These are phyloP conservation scores for Leptoxyphium fumago DNA, from an alignment of 2,329 filamentous ascomycete species.

Conservation along the genomic window DNA sequence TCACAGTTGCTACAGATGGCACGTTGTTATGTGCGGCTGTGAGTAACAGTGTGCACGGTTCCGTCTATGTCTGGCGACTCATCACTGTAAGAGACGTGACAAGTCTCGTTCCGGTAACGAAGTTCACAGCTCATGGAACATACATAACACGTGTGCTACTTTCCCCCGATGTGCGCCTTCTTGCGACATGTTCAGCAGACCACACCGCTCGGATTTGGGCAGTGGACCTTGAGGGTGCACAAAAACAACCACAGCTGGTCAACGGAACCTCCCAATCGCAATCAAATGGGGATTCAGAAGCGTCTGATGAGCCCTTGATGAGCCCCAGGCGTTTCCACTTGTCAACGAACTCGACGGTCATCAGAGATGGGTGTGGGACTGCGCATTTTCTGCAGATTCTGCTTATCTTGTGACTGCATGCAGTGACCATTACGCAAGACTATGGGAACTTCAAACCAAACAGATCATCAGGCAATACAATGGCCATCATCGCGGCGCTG, in stretches of 20 bases:
- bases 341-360: constrained; percentile 81
- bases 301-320: constrained; percentile 17
- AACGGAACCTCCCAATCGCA: constrained; percentile 5
- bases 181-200: constrained; percentile 86
- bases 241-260: constrained; percentile 4
- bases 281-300: constrained; percentile 12
- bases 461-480: constrained; percentile 91
- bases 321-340: constrained; percentile 51
- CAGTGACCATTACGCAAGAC: constrained; percentile 78
- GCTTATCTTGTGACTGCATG: constrained; percentile 89
- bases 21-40: constrained; percentile 65
- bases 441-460: constrained; percentile 80
- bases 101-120: constrained; percentile 70
- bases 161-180: constrained; percentile 83
- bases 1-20: constrained; percentile 90
- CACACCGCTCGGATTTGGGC: constrained; percentile 96
- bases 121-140: constrained; percentile 79
- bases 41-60: constrained; percentile 78
- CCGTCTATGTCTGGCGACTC: constrained; percentile 94
- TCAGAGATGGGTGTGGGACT: constrained; percentile 96
- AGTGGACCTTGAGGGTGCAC: constrained; percentile 45
- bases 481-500: constrained; percentile 79
- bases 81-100: constrained; percentile 71
- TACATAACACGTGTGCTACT: constrained; percentile 87
- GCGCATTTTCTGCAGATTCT: constrained; percentile 83